A percentile compares a stretch with the other conserved stretches of the same genome.
Evolutionary conservation across 225 moss, liverwort and hornwort species (phyloP).

Genomic region (Lunularia cruciata): DNA sequence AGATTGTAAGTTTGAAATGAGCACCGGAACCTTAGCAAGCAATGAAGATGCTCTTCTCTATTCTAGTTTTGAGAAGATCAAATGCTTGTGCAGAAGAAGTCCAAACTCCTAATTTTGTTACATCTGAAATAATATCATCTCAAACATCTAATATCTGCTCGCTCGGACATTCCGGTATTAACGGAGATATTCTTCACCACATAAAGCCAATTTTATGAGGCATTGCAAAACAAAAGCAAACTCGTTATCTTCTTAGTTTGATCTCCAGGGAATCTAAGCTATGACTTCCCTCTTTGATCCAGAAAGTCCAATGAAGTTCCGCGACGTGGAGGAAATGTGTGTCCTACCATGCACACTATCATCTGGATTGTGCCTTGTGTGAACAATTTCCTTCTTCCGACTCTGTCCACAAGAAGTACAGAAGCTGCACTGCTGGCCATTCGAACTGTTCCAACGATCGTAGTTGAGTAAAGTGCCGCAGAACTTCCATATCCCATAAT

Average conservation of each 20-base stretch:
- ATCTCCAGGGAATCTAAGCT: neutral
- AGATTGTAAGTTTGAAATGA: no score
- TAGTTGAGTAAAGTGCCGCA: slow-evolving; percentile 15
- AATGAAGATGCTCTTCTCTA: neutral
- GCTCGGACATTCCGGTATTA: no score
- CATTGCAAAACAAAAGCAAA: no score
- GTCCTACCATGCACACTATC: slow-evolving; percentile 13
- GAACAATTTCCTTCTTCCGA: slow-evolving; percentile 13
- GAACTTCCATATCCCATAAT: slow-evolving; percentile 15
- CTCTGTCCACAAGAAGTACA: slow-evolving; percentile 13
- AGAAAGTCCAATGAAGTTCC: no score
- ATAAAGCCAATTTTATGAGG: no score
- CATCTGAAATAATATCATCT: no score
- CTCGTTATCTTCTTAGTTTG: neutral
- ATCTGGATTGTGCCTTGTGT: slow-evolving; percentile 19
- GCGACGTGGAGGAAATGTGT: no score
- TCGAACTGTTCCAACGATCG: slow-evolving; percentile 8
- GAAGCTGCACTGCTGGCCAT: slow-evolving; percentile 10
- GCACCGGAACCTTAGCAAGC: neutral
- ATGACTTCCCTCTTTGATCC: no score
- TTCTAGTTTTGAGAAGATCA: neutral
- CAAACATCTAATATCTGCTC: no score
- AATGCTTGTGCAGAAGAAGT: neutral
- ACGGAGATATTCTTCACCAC: no score
- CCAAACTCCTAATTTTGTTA: no score